Conservation (phyloP, 2,329 filamentous ascomycete species). For the Penicillium sp. region DNA sequence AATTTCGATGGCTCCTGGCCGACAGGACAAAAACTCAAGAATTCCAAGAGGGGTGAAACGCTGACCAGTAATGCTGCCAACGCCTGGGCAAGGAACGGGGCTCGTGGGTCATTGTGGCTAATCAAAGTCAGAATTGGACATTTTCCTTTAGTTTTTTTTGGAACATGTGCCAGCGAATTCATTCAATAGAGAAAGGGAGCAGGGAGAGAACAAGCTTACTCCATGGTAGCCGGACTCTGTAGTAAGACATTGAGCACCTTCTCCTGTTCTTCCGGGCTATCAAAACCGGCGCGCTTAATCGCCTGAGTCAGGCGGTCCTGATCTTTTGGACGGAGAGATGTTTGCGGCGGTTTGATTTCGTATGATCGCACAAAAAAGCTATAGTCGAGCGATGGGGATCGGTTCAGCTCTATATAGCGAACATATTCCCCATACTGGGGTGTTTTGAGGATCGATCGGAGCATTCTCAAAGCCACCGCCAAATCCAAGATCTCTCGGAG, state of each 20-base stretch:
- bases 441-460: background rate
- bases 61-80: background rate
- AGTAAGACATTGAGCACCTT: background rate
- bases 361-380: background rate
- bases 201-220: background rate
- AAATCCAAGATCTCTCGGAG: background rate
- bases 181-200: background rate
- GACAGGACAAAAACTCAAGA: background rate
- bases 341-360: background rate
- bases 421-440: background rate
- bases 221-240: background rate
- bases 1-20: background rate
- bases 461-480: background rate
- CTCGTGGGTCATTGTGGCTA: background rate
- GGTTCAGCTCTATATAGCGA: background rate
- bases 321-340: background rate
- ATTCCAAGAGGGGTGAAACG: background rate
- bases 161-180: background rate
- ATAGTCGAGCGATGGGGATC: background rate
- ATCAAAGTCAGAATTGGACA: background rate
- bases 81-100: background rate
- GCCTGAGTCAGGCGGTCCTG: background rate
- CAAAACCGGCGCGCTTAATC: background rate
- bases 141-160: background rate
- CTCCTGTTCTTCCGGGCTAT: background rate